Base-by-base conservation (phyloP, 441 rosid genomes). In the Jatropha multifida region DNA sequence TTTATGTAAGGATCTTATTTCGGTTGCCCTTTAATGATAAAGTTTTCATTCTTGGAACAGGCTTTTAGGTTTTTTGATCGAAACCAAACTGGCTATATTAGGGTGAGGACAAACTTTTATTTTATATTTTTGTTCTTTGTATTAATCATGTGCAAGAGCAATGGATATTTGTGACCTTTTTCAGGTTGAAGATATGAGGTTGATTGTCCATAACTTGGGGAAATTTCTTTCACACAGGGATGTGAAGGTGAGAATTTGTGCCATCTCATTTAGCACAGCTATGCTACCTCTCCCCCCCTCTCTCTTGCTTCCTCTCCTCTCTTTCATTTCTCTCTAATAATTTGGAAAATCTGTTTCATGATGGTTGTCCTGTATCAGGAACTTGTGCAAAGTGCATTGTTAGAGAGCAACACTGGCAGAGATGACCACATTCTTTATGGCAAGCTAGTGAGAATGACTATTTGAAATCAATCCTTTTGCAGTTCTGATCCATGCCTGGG, bases 21-120 rank as follows among this genome's bases (percentile, higher is more conserved):
- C 23, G 20, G 70, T 48, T 63, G 48, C 40, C 38, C 65, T 23
- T 20, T 72, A 44, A 23, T 68, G 37, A 72, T 72, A 14, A 15
- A 68, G 27, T 63, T 70, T 44, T 72, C 27, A 68, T 54, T 60
- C 7, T 6, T 71, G 74, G 27, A 68, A 69, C 89, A 96, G 99
- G 98, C 99, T 76, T 96, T 94, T 85, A 88, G 96, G 81, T 94
- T 96, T 76, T 96, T 96, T 81, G 98, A 96, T 80, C 89, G 98
- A 73, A 90, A 96, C 82, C 91, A 84, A 73, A 85, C 86, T 71
- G 99, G 98, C 85, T 90, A 88, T 76, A 81, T 96, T 56, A 87
- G 96, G 94, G 99, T 94, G 86, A 84, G 73, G 58, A 12, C 64
- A 40, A 67, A 61, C 56, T 67, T 52, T 65, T 73, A 5, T 1